Percentiles rank a stretch among this genome's conserved stretches.
phyloP scores from a whole-genome alignment of 768 basidiomycete species.

The Hebeloma cylindrosporum region DNA sequence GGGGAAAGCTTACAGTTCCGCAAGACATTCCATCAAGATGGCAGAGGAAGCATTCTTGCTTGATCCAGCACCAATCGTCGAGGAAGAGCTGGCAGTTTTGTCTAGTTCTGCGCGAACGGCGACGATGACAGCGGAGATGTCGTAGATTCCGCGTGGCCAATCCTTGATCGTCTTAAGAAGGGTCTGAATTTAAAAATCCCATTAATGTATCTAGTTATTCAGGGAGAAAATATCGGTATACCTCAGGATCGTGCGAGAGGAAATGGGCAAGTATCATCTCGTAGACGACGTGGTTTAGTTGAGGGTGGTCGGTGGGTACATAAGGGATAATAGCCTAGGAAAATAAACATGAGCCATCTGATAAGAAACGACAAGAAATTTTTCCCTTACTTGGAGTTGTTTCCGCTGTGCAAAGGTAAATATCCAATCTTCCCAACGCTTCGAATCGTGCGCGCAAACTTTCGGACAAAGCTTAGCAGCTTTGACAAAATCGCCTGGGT shows the following conservation, averaged over 20 bases:
- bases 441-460: constrained; percentile 76
- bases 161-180: constrained; percentile 75
- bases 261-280: constrained; percentile 94
- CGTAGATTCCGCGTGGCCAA: constrained; percentile 93
- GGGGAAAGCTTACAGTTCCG: constrained; percentile 71
- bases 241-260: constrained; percentile 72
- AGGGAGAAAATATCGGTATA: constrained; percentile 33
- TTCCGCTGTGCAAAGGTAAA: constrained; percentile 83
- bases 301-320: constrained; percentile 81
- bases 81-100: constrained; percentile 50
- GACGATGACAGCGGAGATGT: constrained; percentile 83
- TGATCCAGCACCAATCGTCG: constrained; percentile 38
- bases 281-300: constrained; percentile 82
- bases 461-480: constrained; percentile 84
- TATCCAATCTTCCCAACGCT: constrained; percentile 96
- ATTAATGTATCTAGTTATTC: not conserved
- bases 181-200: constrained; percentile 42
- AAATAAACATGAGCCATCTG: not conserved
- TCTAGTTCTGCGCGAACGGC: constrained; percentile 85
- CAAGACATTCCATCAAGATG: constrained; percentile 90
- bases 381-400: constrained; percentile 76
- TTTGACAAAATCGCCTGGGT: constrained; percentile 56
- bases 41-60: constrained; percentile 43
- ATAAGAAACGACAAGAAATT: constrained; percentile 10
- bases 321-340: constrained; percentile 81